Evolutionary conservation across 495 filamentous ascomycete genomes (phyloP).

Genomic region (Penicillium argentinense): DNA sequence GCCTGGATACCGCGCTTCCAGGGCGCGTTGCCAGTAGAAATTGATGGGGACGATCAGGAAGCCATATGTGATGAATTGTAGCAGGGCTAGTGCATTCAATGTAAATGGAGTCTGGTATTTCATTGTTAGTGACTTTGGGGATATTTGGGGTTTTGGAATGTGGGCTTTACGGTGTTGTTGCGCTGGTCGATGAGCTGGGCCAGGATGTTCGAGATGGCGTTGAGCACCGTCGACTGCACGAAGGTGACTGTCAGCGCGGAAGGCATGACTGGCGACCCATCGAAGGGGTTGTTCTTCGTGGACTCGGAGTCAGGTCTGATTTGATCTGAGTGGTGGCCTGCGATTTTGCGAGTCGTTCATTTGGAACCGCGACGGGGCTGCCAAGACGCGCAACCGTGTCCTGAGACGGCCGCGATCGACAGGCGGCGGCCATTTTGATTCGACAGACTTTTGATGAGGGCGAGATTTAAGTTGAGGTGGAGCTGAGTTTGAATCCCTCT

Average conservation of each 20-base stretch:
- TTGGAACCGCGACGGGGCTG: constrained; percentile 6
- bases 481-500: too few relatives aligned
- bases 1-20: constrained; percentile 57
- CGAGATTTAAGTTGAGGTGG: too few relatives aligned
- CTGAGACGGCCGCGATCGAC: constrained; percentile 16
- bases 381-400: constrained; percentile 37
- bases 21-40: constrained; percentile 74
- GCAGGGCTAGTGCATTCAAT: constrained; percentile 61
- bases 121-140: background rate
- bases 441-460: background rate
- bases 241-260: constrained; percentile 65
- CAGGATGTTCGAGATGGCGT: constrained; percentile 74
- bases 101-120: constrained; percentile 29
- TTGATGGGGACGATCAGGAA: constrained; percentile 80
- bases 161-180: constrained; percentile 55
- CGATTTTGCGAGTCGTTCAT: constrained; percentile 1
- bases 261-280: constrained; percentile 18
- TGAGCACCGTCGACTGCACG: constrained; percentile 69
- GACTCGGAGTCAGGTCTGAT: too few relatives aligned
- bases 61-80: constrained; percentile 78
- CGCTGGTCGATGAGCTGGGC: constrained; percentile 77
- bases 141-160: constrained; percentile 2
- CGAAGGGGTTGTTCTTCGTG: background rate
- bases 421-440: background rate
- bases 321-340: background rate